A percentile compares a stretch with the other conserved stretches of the same genome.
phyloP scores from a whole-genome alignment of 1,284 basidiomycete species.

The Naganishia sp. region DNA sequence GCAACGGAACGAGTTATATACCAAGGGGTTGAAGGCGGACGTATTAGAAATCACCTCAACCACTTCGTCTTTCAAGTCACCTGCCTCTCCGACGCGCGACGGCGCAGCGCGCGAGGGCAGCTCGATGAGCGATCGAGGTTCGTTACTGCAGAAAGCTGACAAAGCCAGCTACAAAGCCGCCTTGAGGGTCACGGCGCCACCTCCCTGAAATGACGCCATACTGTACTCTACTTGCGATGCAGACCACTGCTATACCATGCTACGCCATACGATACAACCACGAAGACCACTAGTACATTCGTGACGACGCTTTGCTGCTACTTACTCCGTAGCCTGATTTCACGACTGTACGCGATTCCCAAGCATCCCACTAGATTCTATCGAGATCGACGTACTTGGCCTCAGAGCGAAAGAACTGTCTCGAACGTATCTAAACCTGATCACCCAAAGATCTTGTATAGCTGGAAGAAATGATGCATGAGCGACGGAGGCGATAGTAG shows the following conservation, averaged over 20 bases:
- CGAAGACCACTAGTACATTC: too few species aligned
- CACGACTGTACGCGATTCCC: too few species aligned
- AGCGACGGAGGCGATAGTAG: neutral
- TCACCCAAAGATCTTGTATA: conserved; percentile 24
- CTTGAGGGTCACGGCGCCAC: too few species aligned
- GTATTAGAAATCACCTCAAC: conserved; percentile 19
- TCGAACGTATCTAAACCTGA: too few species aligned
- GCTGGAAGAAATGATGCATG: neutral
- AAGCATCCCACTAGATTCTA: too few species aligned
- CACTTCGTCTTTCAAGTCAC: neutral
- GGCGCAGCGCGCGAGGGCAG: neutral
- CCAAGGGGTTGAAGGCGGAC: neutral
- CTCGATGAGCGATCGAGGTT: conserved; percentile 15
- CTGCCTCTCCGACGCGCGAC: neutral
- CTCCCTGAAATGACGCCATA: neutral
- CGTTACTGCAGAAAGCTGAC: conserved; percentile 19
- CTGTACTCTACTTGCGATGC: neutral
- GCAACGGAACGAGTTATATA: neutral
- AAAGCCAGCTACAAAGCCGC: conserved; percentile 22
- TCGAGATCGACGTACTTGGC: too few species aligned
- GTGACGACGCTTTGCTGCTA: too few species aligned
- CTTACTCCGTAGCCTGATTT: too few species aligned
- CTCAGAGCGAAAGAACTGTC: too few species aligned
- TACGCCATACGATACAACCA: too few species aligned
- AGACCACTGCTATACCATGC: too few species aligned